Percentiles rank a stretch among this genome's conserved stretches.
These are phyloP conservation scores for Polychytrium aggregatum DNA, from an alignment of 192 early-diverging fungal species.

Conservation along the genomic window DNA sequence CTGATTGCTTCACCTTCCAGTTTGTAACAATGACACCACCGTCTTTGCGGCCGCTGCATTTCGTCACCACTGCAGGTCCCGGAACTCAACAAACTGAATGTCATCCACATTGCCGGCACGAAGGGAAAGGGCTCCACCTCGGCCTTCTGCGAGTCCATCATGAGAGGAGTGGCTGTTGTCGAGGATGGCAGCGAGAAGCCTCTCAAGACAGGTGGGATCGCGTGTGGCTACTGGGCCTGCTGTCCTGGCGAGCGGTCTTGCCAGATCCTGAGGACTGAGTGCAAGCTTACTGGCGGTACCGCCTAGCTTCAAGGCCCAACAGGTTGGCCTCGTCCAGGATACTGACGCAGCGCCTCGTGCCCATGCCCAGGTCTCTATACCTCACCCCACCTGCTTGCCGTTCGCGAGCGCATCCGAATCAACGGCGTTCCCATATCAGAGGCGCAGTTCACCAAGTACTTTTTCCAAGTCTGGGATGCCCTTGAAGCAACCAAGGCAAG, in stretches of 20 bases:
- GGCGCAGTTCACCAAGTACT: conserved; percentile 72
- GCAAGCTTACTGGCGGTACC: too few relatives aligned
- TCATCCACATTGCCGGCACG: conserved; percentile 78
- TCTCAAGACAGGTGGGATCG: conserved; percentile 14
- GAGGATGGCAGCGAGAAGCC: neutral
- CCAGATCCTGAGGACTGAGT: too few relatives aligned
- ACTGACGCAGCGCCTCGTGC: too few relatives aligned
- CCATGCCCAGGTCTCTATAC: conserved; percentile 63
- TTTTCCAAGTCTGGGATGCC: conserved; percentile 73
- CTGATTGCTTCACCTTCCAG: too few relatives aligned
- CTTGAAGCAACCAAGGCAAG: conserved; percentile 30
- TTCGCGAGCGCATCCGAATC: conserved; percentile 88
- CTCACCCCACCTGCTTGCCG: conserved; percentile 85
- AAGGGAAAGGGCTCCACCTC: conserved; percentile 84
- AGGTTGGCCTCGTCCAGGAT: too few relatives aligned
- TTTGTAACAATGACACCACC: too few relatives aligned
- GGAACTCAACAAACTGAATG: conserved; percentile 61
- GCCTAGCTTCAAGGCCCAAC: too few relatives aligned
- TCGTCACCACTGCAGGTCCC: conserved; percentile 32
- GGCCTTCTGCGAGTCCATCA: conserved; percentile 70
- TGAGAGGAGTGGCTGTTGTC: conserved; percentile 28
- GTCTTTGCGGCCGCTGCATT: too few relatives aligned
- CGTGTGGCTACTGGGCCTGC: too few relatives aligned
- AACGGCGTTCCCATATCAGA: conserved; percentile 69
- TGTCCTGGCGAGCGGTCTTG: too few relatives aligned